A percentile compares a stretch with the other conserved stretches of the same genome.
These are phyloP conservation scores for Salix purpurea DNA, from an alignment of 345 rosid genomes.

Conservation along the genomic window DNA sequence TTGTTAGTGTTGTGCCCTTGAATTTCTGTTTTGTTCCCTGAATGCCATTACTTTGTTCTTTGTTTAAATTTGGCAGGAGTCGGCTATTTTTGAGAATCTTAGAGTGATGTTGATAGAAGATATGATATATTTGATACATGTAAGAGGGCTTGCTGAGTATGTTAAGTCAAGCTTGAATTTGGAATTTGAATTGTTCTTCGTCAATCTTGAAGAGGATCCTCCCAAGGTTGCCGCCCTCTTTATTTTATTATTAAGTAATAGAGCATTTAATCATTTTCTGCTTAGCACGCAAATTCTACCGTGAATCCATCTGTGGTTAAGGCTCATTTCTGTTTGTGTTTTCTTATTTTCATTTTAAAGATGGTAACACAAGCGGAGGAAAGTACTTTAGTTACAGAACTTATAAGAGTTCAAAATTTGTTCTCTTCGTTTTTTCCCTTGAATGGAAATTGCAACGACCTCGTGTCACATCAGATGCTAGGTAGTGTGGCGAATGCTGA, in stretches of 20 bases:
- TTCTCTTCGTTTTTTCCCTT: conserved; percentile 50
- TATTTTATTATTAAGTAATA: background rate
- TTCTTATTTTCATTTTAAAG: conserved; percentile 29
- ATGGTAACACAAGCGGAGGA: conserved; percentile 52
- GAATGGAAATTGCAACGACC: conserved; percentile 25
- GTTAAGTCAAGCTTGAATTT: conserved; percentile 53
- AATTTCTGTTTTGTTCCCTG: background rate
- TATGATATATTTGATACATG: conserved; percentile 78
- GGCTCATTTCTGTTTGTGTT: background rate
- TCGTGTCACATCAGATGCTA: conserved; percentile 13
- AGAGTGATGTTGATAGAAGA: conserved; percentile 80
- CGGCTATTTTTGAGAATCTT: conserved; percentile 46
- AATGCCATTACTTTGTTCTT: background rate
- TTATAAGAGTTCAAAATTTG: conserved; percentile 48
- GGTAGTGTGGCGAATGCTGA: conserved; percentile 13
- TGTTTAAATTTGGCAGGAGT: conserved; percentile 36
- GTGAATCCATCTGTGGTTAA: too few species aligned
- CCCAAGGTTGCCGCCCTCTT: conserved; percentile 53
- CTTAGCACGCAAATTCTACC: conserved; percentile 5
- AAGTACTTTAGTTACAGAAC: conserved; percentile 39
- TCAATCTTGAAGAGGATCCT: conserved; percentile 85
- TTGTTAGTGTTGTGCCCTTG: background rate
- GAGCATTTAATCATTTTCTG: background rate
- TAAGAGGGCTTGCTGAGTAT: conserved; percentile 49
- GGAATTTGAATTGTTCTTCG: conserved; percentile 46